A percentile compares a stretch with the other conserved stretches of the same genome.
These are phyloP conservation scores for Sergeia podlipaevii DNA, from an alignment of 208 protist species.

Conservation along the genomic window DNA sequence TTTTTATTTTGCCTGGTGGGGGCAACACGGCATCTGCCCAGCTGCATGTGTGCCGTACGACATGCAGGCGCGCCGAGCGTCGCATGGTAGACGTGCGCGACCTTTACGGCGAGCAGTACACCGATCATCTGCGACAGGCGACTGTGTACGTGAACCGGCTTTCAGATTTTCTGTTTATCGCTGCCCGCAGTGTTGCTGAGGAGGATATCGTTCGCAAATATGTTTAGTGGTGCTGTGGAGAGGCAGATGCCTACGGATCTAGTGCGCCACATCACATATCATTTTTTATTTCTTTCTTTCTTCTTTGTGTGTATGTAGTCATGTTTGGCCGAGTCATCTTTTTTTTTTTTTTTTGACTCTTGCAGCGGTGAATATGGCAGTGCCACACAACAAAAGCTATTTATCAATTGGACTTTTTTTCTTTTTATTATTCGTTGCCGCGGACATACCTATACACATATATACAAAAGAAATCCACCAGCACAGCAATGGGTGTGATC, in stretches of 20 bases:
- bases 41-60: conserved; percentile 66
- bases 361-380: background rate
- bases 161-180: conserved; percentile 72
- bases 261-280: too few species aligned
- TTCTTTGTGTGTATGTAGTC: background rate
- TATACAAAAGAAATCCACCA: too few species aligned
- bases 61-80: conserved; percentile 60
- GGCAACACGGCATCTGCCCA: conserved; percentile 33
- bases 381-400: background rate
- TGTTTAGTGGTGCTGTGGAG: conserved; percentile 17
- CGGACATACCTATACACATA: background rate
- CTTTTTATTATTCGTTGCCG: background rate
- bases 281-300: background rate
- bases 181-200: conserved; percentile 41
- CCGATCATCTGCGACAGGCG: conserved; percentile 26
- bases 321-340: conserved; percentile 5
- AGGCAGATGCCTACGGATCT: too few species aligned
- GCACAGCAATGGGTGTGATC: too few species aligned
- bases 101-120: conserved; percentile 22
- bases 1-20: conserved; percentile 69
- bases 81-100: conserved; percentile 38
- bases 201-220: conserved; percentile 40
- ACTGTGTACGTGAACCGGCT: conserved; percentile 68
- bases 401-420: background rate
- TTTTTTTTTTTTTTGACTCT: conserved; percentile 1